These are phyloP conservation scores for Cladosporium oxysporum DNA, from an alignment of 2,329 filamentous ascomycete species.

Conservation along the genomic window DNA sequence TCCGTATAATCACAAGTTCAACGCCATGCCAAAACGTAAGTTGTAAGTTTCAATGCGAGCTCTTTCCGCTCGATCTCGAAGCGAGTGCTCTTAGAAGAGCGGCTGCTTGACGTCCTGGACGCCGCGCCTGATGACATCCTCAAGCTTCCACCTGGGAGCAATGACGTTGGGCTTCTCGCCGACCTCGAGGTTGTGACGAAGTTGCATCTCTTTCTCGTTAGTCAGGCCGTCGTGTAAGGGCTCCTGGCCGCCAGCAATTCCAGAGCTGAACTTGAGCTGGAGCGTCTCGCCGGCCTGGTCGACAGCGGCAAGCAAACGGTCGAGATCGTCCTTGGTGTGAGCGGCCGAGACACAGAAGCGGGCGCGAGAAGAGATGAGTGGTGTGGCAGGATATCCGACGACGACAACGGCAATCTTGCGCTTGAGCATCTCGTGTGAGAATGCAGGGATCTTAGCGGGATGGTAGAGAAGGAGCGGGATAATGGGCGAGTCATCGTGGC, in stretches of 20 bases:
- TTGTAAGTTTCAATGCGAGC: constrained; percentile 1
- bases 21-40: constrained; percentile 17
- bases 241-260: constrained; percentile 83
- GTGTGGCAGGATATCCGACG: constrained; percentile 94
- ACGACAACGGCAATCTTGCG: constrained; percentile 97
- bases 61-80: background rate
- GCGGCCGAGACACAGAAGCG: constrained; percentile 95
- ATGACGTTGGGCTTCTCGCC: constrained; percentile 53
- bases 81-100: constrained; percentile 41
- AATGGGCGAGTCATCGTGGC: constrained; percentile 96
- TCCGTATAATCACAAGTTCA: background rate
- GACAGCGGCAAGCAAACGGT: constrained; percentile 83
- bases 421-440: constrained; percentile 97
- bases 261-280: constrained; percentile 96
- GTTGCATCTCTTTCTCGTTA: constrained; percentile 71
- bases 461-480: constrained; percentile 94
- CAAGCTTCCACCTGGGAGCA: constrained; percentile 76
- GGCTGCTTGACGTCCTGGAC: constrained; percentile 74
- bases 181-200: constrained; percentile 51
- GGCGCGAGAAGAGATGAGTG: constrained; percentile 88
- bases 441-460: constrained; percentile 97
- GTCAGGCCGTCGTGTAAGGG: constrained; percentile 71
- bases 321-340: constrained; percentile 97
- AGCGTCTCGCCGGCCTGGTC: constrained; percentile 90
- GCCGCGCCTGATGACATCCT: constrained; percentile 72